Evolutionary conservation across 1,139 yeast genomes (phyloP).

Genomic region (Yamadazyma taylorii): DNA sequence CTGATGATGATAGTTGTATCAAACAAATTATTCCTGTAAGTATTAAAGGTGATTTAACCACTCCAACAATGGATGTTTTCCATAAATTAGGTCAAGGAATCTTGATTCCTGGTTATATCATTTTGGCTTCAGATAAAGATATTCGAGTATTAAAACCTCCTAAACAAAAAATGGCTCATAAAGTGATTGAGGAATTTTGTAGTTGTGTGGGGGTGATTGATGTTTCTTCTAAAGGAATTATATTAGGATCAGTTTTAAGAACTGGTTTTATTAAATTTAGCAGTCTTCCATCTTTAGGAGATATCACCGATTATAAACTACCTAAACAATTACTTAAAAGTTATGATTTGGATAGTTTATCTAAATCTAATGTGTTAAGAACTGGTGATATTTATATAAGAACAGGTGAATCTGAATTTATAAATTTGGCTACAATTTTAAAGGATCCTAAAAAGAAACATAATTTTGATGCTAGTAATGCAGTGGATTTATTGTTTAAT

Average conservation of each 20-base stretch:
- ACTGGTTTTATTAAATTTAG: constrained; percentile 42
- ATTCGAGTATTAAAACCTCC: constrained; percentile 65
- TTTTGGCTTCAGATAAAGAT: constrained; percentile 61
- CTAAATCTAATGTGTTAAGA: constrained; percentile 44
- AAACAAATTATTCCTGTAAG: constrained; percentile 58
- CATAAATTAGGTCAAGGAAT: constrained; percentile 63
- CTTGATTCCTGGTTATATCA: constrained; percentile 59
- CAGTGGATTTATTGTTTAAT: constrained; percentile 57
- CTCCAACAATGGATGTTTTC: constrained; percentile 63
- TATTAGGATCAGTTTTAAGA: constrained; percentile 36
- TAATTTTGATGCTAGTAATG: constrained; percentile 14
- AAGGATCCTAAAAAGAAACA: constrained; percentile 39
- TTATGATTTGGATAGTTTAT: constrained; percentile 26
- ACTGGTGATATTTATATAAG: constrained; percentile 77
- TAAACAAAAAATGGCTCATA: constrained; percentile 61
- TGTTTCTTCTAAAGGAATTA: constrained; percentile 29
- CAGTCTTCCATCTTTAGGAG: constrained; percentile 40
- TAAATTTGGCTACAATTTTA: constrained; percentile 33
- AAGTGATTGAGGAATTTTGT: constrained; percentile 62
- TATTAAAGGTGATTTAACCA: constrained; percentile 59
- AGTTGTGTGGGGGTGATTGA: constrained; percentile 44
- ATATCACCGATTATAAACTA: constrained; percentile 36
- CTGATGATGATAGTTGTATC: constrained; percentile 31
- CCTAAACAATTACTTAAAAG: constrained; percentile 32
- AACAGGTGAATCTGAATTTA: constrained; percentile 55